A percentile compares a stretch with the other conserved stretches of the same genome.
Conservation (phyloP, 2,329 filamentous ascomycete genomes). For the Aspergillus niger region DNA sequence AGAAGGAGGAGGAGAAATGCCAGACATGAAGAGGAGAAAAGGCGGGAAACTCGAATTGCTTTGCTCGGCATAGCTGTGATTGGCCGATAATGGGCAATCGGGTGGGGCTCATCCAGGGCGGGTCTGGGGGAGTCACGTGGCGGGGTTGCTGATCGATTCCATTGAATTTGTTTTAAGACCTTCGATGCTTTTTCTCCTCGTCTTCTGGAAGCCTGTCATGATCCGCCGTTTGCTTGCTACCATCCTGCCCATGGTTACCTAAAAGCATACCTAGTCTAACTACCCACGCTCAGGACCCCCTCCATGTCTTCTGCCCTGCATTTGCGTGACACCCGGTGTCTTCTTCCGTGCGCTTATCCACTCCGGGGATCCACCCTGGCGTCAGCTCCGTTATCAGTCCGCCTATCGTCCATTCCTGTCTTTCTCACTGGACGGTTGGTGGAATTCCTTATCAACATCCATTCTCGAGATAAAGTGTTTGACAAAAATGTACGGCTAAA, state of each 20-base stretch:
- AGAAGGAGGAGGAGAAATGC: neutral
- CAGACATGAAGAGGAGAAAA: slow-evolving; percentile 5
- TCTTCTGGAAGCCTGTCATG: neutral
- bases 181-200: neutral
- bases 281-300: neutral
- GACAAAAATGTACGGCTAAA: slow-evolving; percentile 2
- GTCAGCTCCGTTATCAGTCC: slow-evolving; percentile 2
- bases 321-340: neutral
- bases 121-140: slow-evolving; percentile 21
- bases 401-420: neutral
- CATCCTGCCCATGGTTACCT: neutral
- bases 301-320: neutral
- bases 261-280: neutral
- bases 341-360: slow-evolving; percentile 1
- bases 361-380: neutral
- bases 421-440: neutral
- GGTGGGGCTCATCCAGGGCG: slow-evolving; percentile 10
- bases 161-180: neutral
- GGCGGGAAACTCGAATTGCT: slow-evolving; percentile 7
- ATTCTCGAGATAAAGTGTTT: neutral
- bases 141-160: slow-evolving; percentile 13
- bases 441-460: slow-evolving; percentile 1
- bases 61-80: neutral
- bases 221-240: neutral
- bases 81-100: neutral